Evolutionary conservation across 1,284 basidiomycete genomes (phyloP).

Genomic region (Tilletiopsis washingtonensis): DNA sequence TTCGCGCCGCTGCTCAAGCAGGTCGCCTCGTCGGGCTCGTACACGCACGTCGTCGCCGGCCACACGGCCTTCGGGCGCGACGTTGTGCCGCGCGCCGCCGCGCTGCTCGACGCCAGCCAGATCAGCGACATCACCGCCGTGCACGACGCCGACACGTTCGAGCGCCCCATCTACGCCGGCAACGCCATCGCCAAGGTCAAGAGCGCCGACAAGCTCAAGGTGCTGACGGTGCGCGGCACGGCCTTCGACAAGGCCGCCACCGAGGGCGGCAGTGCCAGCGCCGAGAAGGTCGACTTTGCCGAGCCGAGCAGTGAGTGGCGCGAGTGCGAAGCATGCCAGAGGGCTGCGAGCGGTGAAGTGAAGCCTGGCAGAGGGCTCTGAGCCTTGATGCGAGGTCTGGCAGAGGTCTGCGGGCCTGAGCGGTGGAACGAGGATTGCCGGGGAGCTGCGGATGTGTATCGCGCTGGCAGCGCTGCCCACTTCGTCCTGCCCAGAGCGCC

Average conservation of each 20-base stretch:
- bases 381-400: no score
- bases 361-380: no score
- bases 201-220: slow-evolving; percentile 72
- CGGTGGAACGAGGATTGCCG: no score
- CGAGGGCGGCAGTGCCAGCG: slow-evolving; percentile 55
- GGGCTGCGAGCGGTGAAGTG: no score
- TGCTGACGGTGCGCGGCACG: slow-evolving; percentile 93
- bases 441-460: no score
- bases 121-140: slow-evolving; percentile 89
- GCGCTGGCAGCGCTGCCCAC: no score
- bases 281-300: slow-evolving; percentile 60
- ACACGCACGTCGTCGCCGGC: slow-evolving; percentile 80
- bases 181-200: slow-evolving; percentile 92
- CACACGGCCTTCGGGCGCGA: slow-evolving; percentile 68
- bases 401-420: no score
- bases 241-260: slow-evolving; percentile 66
- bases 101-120: slow-evolving; percentile 60
- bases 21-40: slow-evolving; percentile 51
- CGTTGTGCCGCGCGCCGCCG: slow-evolving; percentile 76
- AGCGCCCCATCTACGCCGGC: slow-evolving; percentile 93
- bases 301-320: no score
- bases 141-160: slow-evolving; percentile 69
- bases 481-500: no score
- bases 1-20: slow-evolving; percentile 54
- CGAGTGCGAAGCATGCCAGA: no score